A percentile compares a stretch with the other conserved stretches of the same genome.
These are phyloP conservation scores for Bipolaris victoriae DNA, from an alignment of 2,329 filamentous ascomycete genomes.

Conservation along the genomic window DNA sequence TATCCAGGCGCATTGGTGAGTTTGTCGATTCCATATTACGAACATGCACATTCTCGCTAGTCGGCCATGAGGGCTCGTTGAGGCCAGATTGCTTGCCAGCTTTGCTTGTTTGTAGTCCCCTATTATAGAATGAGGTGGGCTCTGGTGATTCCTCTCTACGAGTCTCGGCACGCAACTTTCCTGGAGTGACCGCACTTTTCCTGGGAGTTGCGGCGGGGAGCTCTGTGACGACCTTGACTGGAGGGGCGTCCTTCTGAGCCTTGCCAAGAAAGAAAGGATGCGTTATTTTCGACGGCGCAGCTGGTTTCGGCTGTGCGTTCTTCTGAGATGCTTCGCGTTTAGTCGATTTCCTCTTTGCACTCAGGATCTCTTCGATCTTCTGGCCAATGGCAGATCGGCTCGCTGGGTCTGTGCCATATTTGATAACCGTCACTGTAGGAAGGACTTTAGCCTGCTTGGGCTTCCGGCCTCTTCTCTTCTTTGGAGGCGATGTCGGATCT, in stretches of 20 bases:
- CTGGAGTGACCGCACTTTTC: constrained; percentile 54
- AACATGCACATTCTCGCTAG: constrained; percentile 60
- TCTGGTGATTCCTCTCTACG: constrained; percentile 27
- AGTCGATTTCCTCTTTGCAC: constrained; percentile 36
- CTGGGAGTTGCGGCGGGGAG: constrained; percentile 26
- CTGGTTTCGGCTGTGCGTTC: constrained; percentile 36
- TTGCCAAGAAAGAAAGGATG: constrained; percentile 76
- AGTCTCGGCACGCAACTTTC: constrained; percentile 52
- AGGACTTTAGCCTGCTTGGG: constrained; percentile 33
- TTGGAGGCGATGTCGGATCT: constrained; percentile 52
- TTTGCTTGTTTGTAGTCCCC: constrained; percentile 27
- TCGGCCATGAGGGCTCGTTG: constrained; percentile 73
- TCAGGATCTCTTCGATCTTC: constrained; percentile 69
- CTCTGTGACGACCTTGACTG: constrained; percentile 21
- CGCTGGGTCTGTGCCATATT: constrained; percentile 62
- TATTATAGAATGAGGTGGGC: constrained; percentile 28
- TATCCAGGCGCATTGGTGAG: not conserved
- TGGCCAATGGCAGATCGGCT: constrained; percentile 60
- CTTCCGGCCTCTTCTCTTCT: constrained; percentile 42
- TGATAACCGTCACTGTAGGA: constrained; percentile 60
- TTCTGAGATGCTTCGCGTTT: constrained; percentile 26
- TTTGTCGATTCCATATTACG: constrained; percentile 30
- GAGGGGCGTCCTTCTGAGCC: constrained; percentile 33
- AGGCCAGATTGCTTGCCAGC: constrained; percentile 68
- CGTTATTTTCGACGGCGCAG: constrained; percentile 54